Evolutionary conservation across 2,329 filamentous ascomycete species (phyloP).

Genomic region (Xylariaceae sp.): DNA sequence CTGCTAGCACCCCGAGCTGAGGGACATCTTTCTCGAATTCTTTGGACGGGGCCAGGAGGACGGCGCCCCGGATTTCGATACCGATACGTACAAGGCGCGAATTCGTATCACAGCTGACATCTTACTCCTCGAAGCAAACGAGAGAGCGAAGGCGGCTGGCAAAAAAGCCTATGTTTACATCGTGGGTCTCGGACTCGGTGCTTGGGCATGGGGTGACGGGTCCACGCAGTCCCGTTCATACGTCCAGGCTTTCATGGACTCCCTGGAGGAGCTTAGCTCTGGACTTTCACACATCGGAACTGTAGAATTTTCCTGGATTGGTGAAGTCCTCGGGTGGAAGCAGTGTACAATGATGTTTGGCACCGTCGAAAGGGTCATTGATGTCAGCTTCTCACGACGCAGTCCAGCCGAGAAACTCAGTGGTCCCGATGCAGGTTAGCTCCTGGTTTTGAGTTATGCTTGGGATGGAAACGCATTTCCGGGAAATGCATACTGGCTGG

Average conservation of each 20-base stretch:
- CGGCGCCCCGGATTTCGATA: slow-evolving; percentile 18
- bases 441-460: slow-evolving; percentile 31
- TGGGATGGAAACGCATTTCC: slow-evolving; percentile 33
- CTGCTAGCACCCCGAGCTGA: slow-evolving; percentile 22
- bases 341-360: slow-evolving; percentile 6
- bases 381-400: slow-evolving; percentile 23
- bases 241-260: slow-evolving; percentile 20
- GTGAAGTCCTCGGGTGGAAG: slow-evolving; percentile 1
- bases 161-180: slow-evolving; percentile 30
- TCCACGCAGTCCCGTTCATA: slow-evolving; percentile 19
- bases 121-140: slow-evolving; percentile 29
- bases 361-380: slow-evolving; percentile 8
- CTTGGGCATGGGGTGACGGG: slow-evolving; percentile 26
- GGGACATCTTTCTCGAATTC: slow-evolving; percentile 23
- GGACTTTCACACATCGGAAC: slow-evolving; percentile 20
- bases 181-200: slow-evolving; percentile 32
- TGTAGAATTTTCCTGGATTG: slow-evolving; percentile 27
- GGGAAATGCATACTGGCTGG: slow-evolving; percentile 32
- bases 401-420: slow-evolving; percentile 26
- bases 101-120: slow-evolving; percentile 27
- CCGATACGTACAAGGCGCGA: slow-evolving; percentile 24
- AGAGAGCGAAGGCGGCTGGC: slow-evolving; percentile 19
- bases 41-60: slow-evolving; percentile 9
- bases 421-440: slow-evolving; percentile 13
- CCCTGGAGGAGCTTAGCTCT: slow-evolving; percentile 12